phyloP scores from a whole-genome alignment of 257 asterid genomes.

The Solanum megistacrolobum region DNA sequence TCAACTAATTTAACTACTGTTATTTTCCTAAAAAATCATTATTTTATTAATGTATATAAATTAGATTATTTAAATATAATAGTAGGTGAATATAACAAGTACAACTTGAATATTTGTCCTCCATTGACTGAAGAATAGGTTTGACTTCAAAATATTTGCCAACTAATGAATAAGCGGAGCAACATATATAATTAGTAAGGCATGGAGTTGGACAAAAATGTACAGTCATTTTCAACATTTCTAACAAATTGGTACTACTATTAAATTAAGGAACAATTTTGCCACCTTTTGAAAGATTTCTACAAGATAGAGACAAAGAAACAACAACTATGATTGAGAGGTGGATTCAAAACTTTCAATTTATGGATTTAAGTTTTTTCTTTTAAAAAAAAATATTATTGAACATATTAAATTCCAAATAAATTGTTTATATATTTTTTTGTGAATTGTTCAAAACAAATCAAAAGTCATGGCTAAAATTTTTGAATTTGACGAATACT shows the following conservation, averaged over 20 bases:
- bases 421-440: not conserved
- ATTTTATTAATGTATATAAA: not conserved
- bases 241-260: not conserved
- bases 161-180: constrained; percentile 10
- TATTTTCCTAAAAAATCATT: not conserved
- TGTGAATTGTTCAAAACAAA: not conserved
- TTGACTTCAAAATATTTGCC: not conserved
- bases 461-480: not conserved
- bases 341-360: not conserved
- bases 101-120: not conserved
- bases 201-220: not conserved
- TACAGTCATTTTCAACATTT: not conserved
- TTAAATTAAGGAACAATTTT: not conserved
- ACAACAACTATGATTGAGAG: not conserved
- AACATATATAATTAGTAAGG: constrained; percentile 6
- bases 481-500: not conserved
- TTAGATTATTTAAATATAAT: not conserved
- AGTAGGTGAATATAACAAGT: constrained; percentile 1
- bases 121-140: not conserved
- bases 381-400: not conserved
- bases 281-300: not conserved
- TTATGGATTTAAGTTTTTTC: not conserved
- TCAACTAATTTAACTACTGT: not conserved
- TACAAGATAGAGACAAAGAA: not conserved
- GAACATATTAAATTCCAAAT: not conserved